Percentiles rank a stretch among this genome's conserved stretches.
phyloP scores from a whole-genome alignment of 257 asterid genomes.

The Przewalskia tangutica region DNA sequence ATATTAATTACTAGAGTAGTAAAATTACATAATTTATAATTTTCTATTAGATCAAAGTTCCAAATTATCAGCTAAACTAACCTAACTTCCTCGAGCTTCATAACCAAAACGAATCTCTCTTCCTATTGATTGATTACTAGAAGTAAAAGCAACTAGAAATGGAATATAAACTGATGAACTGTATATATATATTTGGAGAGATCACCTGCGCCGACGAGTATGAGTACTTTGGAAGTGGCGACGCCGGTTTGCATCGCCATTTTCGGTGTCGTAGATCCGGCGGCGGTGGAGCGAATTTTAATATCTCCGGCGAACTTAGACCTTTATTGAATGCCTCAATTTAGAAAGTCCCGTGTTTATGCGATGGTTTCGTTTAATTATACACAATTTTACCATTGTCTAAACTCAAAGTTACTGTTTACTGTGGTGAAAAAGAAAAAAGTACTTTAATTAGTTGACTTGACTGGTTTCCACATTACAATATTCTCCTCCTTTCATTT shows the following conservation, averaged over 20 bases:
- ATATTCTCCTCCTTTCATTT: too few relatives aligned
- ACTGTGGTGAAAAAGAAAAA: neutral
- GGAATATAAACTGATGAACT: neutral
- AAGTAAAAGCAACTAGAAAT: neutral
- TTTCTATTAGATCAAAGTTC: neutral
- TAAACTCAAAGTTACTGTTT: neutral
- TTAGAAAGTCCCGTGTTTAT: neutral
- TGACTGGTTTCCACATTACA: too few relatives aligned
- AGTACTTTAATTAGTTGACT: too few relatives aligned
- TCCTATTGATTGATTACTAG: neutral
- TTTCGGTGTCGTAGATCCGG: constrained; percentile 28
- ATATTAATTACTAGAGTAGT: too few relatives aligned
- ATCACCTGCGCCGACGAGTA: constrained; percentile 72
- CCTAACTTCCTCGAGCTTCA: neutral
- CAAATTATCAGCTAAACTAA: neutral
- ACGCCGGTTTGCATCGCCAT: constrained; percentile 82
- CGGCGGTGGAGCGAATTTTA: constrained; percentile 13
- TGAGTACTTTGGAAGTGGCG: constrained; percentile 62
- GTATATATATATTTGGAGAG: neutral
- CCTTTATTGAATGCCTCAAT: neutral
- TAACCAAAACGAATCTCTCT: neutral
- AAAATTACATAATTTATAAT: neutral
- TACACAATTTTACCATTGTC: neutral
- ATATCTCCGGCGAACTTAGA: neutral
- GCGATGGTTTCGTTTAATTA: neutral